Base-by-base conservation (phyloP, 768 basidiomycete species). In the Neoboletus subvelutipes region DNA sequence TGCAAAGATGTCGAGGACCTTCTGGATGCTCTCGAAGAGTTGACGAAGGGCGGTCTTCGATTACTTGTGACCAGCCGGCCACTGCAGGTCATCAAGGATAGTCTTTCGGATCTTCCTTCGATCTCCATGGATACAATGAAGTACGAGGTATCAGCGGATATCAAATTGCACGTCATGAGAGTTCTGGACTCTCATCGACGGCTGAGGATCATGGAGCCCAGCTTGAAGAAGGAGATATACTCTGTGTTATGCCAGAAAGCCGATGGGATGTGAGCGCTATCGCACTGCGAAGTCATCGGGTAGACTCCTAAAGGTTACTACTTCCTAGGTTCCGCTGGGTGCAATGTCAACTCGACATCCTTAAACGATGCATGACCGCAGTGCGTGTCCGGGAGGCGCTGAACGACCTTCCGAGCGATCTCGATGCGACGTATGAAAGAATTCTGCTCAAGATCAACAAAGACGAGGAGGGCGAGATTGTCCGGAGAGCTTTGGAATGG, bases 241-340 rank as follows among this genome's bases (percentile, higher is more conserved):
- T 31, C 15, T 5, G 18, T 24, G 1, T 45, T 63, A 4, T 50
- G 45, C 10, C 0, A 45, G 5, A 52, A 41, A 15, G 59, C 59
- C 1, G 50, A 57, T 34, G 59, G 62, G 11, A 63, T 63, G 61
- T 60, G 34, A 47, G 40, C 10, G 12, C 12, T 1, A 20, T 20
- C 4, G 2, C 4, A 6, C 18, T 31, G 2, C 2, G n/a, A 12
- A 34, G 33, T 34, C 12, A 34, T 34, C 12, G 12, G 33, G 1
- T 1, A 9, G n/a, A 20, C 5, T 6, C 3, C n/a, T 13, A 6
- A 13, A 20, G n/a, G n/a, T n/a, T 9, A 9, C 5, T 13, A 34
- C 13, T 34, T 34, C 12, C 33, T 34, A 55, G 57, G 59, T 54
- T 60, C 17, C 56, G 52, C 5, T 60, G 59, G 59, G 52, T 58